Conservation (phyloP, 768 basidiomycete species). For the Pleurotus eryngii region DNA sequence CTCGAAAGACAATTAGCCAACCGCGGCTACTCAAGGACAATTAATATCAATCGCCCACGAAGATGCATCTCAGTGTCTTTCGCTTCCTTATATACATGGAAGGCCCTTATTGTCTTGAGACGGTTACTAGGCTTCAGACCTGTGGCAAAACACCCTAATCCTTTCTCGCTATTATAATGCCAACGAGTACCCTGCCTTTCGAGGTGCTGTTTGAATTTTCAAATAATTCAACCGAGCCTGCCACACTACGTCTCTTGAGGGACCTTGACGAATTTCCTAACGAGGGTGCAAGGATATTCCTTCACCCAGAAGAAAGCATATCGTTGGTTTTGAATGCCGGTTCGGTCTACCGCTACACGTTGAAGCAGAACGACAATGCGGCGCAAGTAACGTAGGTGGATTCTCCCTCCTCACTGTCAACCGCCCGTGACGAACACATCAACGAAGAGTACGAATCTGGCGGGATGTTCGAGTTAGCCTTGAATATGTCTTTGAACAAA, state of each 20-base stretch:
- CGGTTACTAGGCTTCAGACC: background rate
- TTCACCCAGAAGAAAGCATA: slow-evolving; percentile 38
- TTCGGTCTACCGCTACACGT: slow-evolving; percentile 41
- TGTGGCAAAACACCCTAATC: background rate
- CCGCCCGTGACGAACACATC: background rate
- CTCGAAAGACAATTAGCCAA: slow-evolving; percentile 15
- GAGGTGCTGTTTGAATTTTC: slow-evolving; percentile 50
- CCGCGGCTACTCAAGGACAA: background rate
- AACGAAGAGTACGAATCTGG: slow-evolving; percentile 41
- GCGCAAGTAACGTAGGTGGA: slow-evolving; percentile 43
- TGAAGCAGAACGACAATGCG: slow-evolving; percentile 35
- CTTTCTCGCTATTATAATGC: slow-evolving; percentile 25
- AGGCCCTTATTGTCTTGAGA: slow-evolving; percentile 5
- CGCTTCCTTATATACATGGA: slow-evolving; percentile 1
- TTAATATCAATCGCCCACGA: slow-evolving; percentile 14
- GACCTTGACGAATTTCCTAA: slow-evolving; percentile 19
- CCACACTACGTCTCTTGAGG: slow-evolving; percentile 36
- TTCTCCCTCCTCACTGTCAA: background rate
- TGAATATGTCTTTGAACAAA: slow-evolving; percentile 19
- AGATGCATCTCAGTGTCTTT: background rate
- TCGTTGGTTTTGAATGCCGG: slow-evolving; percentile 49
- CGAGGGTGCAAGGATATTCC: slow-evolving; percentile 31
- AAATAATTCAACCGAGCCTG: slow-evolving; percentile 42
- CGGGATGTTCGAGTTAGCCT: slow-evolving; percentile 36
- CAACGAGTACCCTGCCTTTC: slow-evolving; percentile 48